Base-by-base conservation (phyloP, 208 protist species). In the Spongospora subterranea region DNA sequence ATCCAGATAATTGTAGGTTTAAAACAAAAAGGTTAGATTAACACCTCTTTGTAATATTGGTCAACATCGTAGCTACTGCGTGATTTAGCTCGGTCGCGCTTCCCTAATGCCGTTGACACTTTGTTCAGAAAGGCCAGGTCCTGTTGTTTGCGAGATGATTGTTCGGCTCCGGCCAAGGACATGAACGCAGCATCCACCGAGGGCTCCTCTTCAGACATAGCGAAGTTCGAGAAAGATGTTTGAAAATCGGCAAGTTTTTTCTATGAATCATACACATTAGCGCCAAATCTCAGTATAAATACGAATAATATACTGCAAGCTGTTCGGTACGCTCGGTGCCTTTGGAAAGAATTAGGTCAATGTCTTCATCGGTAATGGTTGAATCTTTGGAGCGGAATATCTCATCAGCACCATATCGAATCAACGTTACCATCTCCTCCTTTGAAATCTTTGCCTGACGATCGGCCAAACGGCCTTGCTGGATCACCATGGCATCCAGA, bases 401-500 rank as follows among this genome's bases (percentile, higher is more conserved):
- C 90, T 98, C 95, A 92, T 99, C 97, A 0, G 98, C 98, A 89
- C 98, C 98, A 93, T 98, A 99, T 32, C 96, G 96, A 82, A 99
- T 98, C 97, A 99, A 99, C 77, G 95, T 95, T 24, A 99, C 95
- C 65, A 99, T 89, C 93, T 99, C 98, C 46, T 98, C 97, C 77
- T 97, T 97, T 39, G 94, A 96, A 0, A 97, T 66, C 24, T 45
- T 71, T 35, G 53, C 29, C 0, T 32, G 0, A 24, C 64, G 32
- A 6, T 88, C 65, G 24, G 43, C 39, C 77, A 95, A 95, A n/a
- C 93, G 90, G 0, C 98, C 97, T 92, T 98, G 97, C 96, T 99
- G 98, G 77, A 99, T 98, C 40, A 99, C 98, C 38, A 99, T 93
- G 0, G 97, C 97, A 77, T 99, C 98, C 90, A 99, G 94, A 65